phyloP scores from a whole-genome alignment of 805 yeast species.

The Kodamaea neixiangensis region DNA sequence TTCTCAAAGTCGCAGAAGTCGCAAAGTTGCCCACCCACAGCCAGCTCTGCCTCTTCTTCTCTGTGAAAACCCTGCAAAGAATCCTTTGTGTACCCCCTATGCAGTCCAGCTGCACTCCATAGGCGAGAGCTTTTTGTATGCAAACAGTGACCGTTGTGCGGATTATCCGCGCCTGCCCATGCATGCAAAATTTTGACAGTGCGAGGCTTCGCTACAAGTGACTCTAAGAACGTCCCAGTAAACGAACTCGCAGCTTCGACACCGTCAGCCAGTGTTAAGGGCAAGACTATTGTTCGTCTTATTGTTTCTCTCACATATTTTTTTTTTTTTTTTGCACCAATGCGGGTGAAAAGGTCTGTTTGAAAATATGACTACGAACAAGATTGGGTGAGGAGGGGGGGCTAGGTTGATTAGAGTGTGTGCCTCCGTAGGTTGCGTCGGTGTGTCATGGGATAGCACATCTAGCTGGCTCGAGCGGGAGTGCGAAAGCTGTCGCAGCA shows the following conservation, averaged over 20 bases:
- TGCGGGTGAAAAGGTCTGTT: neutral
- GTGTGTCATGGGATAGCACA: too few species aligned
- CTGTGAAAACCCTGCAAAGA: neutral
- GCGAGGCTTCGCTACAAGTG: neutral
- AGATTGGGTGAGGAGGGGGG: neutral
- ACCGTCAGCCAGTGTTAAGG: too few species aligned
- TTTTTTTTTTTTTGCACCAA: neutral
- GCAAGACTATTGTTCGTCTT: neutral
- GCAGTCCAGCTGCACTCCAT: neutral
- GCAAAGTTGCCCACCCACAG: too few species aligned
- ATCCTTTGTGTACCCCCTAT: neutral
- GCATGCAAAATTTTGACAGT: too few species aligned
- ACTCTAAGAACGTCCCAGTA: too few species aligned
- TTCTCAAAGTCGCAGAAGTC: too few species aligned
- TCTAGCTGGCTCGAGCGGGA: too few species aligned
- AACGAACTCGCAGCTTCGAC: too few species aligned
- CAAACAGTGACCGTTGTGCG: neutral
- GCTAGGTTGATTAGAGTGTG: neutral
- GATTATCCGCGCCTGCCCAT: neutral
- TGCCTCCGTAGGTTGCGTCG: neutral
- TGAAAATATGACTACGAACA: neutral
- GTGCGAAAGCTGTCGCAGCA: too few species aligned
- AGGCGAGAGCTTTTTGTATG: neutral
- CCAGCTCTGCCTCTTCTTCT: too few species aligned
- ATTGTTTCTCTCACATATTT: neutral